These are phyloP conservation scores for Alternaria postmessia DNA, from an alignment of 2,329 filamentous ascomycete species.

Conservation along the genomic window DNA sequence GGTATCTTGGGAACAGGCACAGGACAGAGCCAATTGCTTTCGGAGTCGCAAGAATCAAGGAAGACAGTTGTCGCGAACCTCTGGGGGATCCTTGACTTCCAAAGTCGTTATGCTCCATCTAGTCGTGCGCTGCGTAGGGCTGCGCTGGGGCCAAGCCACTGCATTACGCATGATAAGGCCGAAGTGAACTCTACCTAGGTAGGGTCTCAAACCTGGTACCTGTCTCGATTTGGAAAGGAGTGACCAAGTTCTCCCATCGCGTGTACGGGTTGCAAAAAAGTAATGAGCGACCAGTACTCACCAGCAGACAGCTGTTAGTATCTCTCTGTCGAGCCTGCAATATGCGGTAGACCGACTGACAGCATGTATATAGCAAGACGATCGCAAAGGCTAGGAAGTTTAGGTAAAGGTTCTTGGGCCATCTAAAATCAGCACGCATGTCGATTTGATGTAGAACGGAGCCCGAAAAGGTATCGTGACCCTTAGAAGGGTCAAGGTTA, in stretches of 20 bases:
- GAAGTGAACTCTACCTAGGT: background rate
- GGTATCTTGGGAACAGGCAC: slow-evolving; percentile 8
- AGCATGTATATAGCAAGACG: background rate
- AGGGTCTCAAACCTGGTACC: background rate
- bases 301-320: background rate
- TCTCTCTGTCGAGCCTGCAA: background rate
- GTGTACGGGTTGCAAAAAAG: background rate
- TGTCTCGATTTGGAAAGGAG: background rate
- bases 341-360: background rate
- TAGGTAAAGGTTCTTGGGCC: background rate
- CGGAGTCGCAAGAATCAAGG: background rate
- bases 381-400: background rate
- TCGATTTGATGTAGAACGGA: background rate
- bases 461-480: background rate
- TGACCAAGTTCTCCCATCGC: background rate
- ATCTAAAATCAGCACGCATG: background rate
- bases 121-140: background rate
- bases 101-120: background rate
- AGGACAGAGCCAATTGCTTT: background rate
- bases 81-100: background rate
- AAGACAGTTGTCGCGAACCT: background rate
- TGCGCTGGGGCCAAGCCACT: slow-evolving; percentile 1
- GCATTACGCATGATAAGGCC: slow-evolving; percentile 14
- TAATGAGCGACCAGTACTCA: background rate
- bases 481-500: background rate